Conservation (phyloP, 345 rosid genomes). For the Dipteronia dyeriana region DNA sequence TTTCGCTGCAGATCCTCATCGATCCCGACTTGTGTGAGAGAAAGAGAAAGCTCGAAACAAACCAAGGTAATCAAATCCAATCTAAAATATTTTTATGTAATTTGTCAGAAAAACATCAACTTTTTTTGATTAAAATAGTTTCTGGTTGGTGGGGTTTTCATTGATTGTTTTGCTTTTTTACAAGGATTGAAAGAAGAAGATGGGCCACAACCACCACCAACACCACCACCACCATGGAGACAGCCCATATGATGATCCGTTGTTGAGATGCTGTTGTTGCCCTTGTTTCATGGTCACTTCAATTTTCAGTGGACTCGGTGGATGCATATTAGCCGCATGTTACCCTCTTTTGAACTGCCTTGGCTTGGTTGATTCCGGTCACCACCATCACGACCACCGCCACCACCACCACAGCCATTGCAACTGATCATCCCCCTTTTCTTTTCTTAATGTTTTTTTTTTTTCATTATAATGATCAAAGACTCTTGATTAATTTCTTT, state of each 20-base stretch:
- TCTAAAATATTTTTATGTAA: background rate
- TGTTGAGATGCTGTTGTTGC: constrained; percentile 41
- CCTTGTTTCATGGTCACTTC: constrained; percentile 38
- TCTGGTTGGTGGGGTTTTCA: constrained; percentile 2
- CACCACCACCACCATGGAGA: constrained; percentile 24
- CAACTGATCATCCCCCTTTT: background rate
- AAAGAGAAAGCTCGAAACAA: background rate
- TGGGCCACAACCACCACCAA: constrained; percentile 21
- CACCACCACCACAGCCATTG: constrained; percentile 29
- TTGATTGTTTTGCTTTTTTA: background rate
- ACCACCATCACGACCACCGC: constrained; percentile 26
- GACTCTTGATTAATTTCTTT: no score
- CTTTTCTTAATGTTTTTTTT: no score
- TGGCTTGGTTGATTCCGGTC: constrained; percentile 25
- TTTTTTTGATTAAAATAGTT: background rate
- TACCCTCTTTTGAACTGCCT: constrained; percentile 42
- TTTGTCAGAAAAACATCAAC: no score
- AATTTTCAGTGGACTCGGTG: constrained; percentile 27
- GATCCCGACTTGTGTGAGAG: background rate
- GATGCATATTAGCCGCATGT: constrained; percentile 31
- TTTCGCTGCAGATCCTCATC: background rate
- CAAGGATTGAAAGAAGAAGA: constrained; percentile 6
- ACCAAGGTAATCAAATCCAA: constrained; percentile 1
- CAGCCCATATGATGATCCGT: constrained; percentile 33
- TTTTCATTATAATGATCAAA: no score